Evolutionary conservation across 805 yeast genomes (phyloP).

Genomic region (Suhomyces vadensis): DNA sequence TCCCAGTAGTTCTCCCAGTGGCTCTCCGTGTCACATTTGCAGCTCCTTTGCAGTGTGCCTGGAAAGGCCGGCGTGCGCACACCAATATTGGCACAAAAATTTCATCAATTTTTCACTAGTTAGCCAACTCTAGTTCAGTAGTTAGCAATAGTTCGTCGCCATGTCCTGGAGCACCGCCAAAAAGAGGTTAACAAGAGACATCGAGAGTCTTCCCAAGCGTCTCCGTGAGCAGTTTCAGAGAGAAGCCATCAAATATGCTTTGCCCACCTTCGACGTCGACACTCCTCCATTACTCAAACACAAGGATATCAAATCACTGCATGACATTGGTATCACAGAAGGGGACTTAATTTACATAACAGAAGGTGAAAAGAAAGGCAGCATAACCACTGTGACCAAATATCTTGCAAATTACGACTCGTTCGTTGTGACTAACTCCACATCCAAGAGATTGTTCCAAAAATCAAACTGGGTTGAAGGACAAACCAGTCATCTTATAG

Average conservation of each 20-base stretch:
- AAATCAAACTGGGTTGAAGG: conserved; percentile 70
- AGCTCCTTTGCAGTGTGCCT: background rate
- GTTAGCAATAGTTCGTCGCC: conserved; percentile 6
- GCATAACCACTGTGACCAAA: conserved; percentile 63
- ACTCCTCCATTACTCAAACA: conserved; percentile 21
- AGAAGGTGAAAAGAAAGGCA: conserved; percentile 73
- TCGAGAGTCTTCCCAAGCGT: conserved; percentile 33
- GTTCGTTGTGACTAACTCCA: conserved; percentile 67
- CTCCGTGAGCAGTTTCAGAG: conserved; percentile 28
- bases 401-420: conserved; percentile 63
- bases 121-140: background rate
- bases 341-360: conserved; percentile 79
- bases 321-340: conserved; percentile 59
- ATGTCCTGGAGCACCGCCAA: conserved; percentile 37
- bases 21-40: background rate
- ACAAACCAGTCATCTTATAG: conserved; percentile 69
- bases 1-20: too few relatives aligned
- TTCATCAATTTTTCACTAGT: conserved; percentile 1
- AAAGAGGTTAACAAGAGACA: conserved; percentile 38
- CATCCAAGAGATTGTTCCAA: conserved; percentile 67
- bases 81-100: background rate
- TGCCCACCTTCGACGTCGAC: conserved; percentile 36
- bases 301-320: conserved; percentile 39
- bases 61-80: conserved; percentile 6
- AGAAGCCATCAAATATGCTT: conserved; percentile 24